Conservation (phyloP, 805 yeast genomes). For the Candida arabinofermentans region DNA sequence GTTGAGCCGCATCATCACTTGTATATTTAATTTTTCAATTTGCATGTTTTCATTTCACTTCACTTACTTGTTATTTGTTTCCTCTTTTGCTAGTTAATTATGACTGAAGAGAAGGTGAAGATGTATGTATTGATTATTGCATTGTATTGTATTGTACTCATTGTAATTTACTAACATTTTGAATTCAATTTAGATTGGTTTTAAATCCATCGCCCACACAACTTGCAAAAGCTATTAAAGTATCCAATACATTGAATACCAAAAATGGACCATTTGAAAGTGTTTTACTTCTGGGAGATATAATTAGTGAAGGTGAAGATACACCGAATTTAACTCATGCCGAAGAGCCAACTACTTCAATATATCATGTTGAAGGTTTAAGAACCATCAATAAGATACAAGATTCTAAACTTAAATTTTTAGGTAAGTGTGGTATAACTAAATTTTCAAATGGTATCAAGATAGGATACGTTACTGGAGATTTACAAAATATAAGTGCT, state of each 20-base stretch:
- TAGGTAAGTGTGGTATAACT: constrained; percentile 35
- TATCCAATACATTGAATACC: constrained; percentile 44
- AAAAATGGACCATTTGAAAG: constrained; percentile 68
- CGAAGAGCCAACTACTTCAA: constrained; percentile 19
- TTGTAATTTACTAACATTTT: background rate
- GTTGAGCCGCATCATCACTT: too few relatives aligned
- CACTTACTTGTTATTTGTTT: too few relatives aligned
- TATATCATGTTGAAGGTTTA: constrained; percentile 26
- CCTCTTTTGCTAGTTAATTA: background rate
- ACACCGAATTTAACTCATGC: constrained; percentile 2
- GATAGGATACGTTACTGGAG: constrained; percentile 42
- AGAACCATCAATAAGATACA: constrained; percentile 4
- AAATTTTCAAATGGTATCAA: constrained; percentile 42
- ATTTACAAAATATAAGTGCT: constrained; percentile 24
- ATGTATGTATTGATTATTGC: constrained; percentile 1
- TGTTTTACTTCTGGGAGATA: constrained; percentile 50
- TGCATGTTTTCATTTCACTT: too few relatives aligned
- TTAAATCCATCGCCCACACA: constrained; percentile 41
- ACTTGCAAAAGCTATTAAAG: constrained; percentile 40
- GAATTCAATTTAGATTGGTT: constrained; percentile 29
- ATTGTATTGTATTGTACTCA: background rate
- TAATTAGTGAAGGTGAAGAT: constrained; percentile 14
- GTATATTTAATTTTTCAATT: too few relatives aligned
- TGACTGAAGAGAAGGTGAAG: constrained; percentile 4
- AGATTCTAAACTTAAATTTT: constrained; percentile 26